Conservation (phyloP, 139 green algal species). For the Micractinium sp. region DNA sequence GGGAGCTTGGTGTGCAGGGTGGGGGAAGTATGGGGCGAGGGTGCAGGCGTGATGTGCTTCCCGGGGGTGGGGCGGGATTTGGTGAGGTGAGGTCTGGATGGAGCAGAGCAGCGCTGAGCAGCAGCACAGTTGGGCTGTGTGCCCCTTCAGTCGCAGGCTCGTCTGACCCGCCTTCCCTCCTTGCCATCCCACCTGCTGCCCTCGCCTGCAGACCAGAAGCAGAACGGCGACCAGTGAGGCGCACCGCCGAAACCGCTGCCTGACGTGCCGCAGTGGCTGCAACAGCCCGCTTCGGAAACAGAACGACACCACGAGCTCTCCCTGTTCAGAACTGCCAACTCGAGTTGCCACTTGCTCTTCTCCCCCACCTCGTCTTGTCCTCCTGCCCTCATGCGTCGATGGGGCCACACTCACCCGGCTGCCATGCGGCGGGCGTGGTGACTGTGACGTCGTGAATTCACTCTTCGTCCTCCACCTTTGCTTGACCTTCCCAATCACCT, state of each 20-base stretch:
- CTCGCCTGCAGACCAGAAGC: constrained; percentile 21
- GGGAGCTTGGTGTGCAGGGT: background rate
- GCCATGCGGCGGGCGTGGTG: no score
- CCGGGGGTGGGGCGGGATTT: background rate
- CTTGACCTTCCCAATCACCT: no score
- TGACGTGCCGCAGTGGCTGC: no score
- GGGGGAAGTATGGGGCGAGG: background rate
- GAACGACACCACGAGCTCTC: no score
- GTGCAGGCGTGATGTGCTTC: background rate
- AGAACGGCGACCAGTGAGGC: constrained; percentile 28
- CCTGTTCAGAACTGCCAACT: background rate
- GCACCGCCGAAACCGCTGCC: background rate
- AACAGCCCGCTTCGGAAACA: no score
- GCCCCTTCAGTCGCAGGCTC: background rate
- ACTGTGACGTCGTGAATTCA: no score
- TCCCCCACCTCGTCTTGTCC: no score
- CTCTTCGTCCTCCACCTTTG: no score
- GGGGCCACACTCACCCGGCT: no score
- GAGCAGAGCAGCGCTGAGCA: background rate
- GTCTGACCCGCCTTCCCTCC: background rate
- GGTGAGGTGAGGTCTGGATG: background rate
- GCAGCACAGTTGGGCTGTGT: background rate
- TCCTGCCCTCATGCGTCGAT: no score
- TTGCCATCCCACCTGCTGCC: no score
- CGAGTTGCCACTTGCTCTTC: no score